Base-by-base conservation (phyloP, 345 rosid species). In the Brassica nigra region DNA sequence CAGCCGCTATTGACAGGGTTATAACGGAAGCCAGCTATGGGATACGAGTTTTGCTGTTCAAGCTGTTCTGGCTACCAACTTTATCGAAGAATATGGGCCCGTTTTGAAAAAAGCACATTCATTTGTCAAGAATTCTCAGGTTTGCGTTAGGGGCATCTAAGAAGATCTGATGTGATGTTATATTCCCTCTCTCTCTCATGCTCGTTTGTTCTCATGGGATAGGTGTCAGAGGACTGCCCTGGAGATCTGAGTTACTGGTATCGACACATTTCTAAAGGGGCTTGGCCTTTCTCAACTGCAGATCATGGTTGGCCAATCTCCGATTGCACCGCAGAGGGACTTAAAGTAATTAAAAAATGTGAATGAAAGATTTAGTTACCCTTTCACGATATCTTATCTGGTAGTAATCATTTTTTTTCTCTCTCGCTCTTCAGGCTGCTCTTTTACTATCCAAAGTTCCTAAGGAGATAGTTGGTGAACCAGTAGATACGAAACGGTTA, bases 241-340 rank as follows among this genome's bases (percentile, higher is more conserved):
- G 97, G 97, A 75, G 89, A 92, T 81, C 93, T 90, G 79, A 75
- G 82, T 37, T 84, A 63, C 81, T 93, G 98, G 98, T 89, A 93
- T 39, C 96, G 97, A 47, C 99, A 95, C 86, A 91, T 95, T 83
- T 95, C 99, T 68, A 95, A 93, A 85, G 99, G 98, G 63, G 99
- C 96, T 74, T 93, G 99, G 98, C 95, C 98, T 74, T 95, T 93
- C 85, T 95, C 99, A 65, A 93, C 97, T 39, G 94, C 86, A 39
- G 99, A 93, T 86, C 99, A 95, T 3, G 97, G 99, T 82, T 95
- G 98, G 98, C 98, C 97, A 65, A 91, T 93, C 81, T 95, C 98
- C 20, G 99, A 95, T 74, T 91, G 97, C 88, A 88, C 98, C 0
- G 90, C 97, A 66, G 99, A 95, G 84, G 99, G 95, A 80, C 80